phyloP scores from a whole-genome alignment of 441 rosid genomes.

The Jatropha multifida region DNA sequence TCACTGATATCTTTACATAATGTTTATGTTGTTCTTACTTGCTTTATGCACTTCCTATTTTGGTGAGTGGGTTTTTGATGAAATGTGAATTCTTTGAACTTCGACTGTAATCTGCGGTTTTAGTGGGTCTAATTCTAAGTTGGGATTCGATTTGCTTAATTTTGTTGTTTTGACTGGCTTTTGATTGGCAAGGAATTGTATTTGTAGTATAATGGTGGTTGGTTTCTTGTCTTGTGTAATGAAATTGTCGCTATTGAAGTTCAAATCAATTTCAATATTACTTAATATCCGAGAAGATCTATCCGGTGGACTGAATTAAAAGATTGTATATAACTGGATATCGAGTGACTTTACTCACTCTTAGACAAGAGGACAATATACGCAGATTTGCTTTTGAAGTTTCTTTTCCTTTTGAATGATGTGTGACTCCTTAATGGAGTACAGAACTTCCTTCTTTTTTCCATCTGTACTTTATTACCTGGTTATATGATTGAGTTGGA shows the following conservation, averaged over 20 bases:
- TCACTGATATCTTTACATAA: slow-evolving; percentile 2
- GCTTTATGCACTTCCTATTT: neutral
- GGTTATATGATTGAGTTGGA: too few species aligned
- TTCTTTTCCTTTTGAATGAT: too few species aligned
- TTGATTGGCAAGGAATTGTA: neutral
- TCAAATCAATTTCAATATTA: neutral
- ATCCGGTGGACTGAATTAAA: neutral
- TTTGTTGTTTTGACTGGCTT: neutral
- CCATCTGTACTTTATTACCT: too few species aligned
- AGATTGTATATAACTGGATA: neutral
- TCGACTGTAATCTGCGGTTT: neutral
- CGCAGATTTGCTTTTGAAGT: too few species aligned
- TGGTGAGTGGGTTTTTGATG: neutral
- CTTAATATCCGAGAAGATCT: neutral
- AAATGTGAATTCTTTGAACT: neutral
- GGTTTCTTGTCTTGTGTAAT: slow-evolving; percentile 8
- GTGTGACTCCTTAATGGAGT: too few species aligned
- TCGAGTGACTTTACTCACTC: neutral
- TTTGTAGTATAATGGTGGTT: slow-evolving; percentile 9
- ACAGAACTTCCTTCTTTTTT: too few species aligned
- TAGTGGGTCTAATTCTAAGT: neutral
- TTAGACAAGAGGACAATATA: too few species aligned
- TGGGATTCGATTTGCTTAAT: slow-evolving; percentile 6
- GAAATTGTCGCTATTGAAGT: neutral
- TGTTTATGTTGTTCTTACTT: neutral